Percentiles rank a stretch among this genome's conserved stretches.
phyloP scores from a whole-genome alignment of 2,329 filamentous ascomycete genomes.

The Sporothrix phasma region DNA sequence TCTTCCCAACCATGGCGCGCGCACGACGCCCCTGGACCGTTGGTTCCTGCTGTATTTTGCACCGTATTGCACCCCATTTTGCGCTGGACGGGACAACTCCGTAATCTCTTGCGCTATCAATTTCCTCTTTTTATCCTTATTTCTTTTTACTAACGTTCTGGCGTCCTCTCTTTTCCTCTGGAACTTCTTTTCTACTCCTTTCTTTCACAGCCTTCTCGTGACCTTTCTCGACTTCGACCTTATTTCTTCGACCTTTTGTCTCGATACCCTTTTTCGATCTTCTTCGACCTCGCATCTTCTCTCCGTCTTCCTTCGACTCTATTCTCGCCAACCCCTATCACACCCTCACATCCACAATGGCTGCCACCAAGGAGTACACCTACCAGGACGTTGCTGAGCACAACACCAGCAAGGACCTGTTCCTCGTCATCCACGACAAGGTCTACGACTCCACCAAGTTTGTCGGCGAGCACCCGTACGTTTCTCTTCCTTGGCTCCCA shows the following conservation, averaged over 20 bases:
- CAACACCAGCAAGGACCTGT: slow-evolving; percentile 90
- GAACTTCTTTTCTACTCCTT: background rate
- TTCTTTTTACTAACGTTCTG: background rate
- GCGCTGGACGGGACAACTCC: background rate
- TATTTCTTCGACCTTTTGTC: background rate
- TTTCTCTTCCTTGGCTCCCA: slow-evolving; percentile 21
- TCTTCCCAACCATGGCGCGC: background rate
- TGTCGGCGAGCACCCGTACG: slow-evolving; percentile 90
- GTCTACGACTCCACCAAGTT: slow-evolving; percentile 87
- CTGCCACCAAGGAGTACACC: slow-evolving; percentile 46
- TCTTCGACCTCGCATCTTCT: background rate
- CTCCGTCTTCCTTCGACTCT: background rate
- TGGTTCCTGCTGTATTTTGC: background rate
- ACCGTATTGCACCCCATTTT: background rate
- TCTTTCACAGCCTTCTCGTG: background rate
- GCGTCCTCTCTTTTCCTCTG: background rate
- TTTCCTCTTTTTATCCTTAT: background rate
- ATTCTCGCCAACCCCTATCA: background rate
- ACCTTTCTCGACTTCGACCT: background rate
- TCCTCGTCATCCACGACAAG: slow-evolving; percentile 88
- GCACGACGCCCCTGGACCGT: background rate
- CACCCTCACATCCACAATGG: slow-evolving; percentile 28
- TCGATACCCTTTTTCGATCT: background rate
- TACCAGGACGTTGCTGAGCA: slow-evolving; percentile 75
- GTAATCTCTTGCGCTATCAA: background rate